phyloP scores from a whole-genome alignment of 306 rosid species.

The Nissolia schottii region DNA sequence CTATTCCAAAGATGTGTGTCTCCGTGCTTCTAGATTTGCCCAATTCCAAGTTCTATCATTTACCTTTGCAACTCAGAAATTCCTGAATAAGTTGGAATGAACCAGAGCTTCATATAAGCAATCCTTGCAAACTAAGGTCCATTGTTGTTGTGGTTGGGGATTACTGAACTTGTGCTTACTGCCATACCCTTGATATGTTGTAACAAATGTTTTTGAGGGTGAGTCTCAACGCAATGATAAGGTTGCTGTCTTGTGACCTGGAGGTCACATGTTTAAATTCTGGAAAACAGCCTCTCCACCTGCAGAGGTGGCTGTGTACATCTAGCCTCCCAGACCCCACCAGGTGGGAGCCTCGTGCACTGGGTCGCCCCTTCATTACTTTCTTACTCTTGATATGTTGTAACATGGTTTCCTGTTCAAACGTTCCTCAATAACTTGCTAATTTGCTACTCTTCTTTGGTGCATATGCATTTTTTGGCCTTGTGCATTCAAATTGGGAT shows the following conservation, averaged over 20 bases:
- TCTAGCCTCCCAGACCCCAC: too few species aligned
- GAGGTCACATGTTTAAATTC: too few species aligned
- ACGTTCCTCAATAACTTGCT: background rate
- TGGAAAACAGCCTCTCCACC: too few species aligned
- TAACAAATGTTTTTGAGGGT: background rate
- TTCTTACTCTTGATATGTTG: background rate
- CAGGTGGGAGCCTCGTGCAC: too few species aligned
- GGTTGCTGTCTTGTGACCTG: too few species aligned
- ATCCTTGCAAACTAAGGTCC: background rate
- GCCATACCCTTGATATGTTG: background rate
- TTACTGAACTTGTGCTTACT: background rate
- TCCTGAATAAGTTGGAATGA: background rate
- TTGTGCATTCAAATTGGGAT: slow-evolving; percentile 7
- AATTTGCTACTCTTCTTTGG: background rate
- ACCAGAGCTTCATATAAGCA: background rate
- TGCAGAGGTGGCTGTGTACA: too few species aligned
- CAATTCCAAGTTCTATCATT: slow-evolving; percentile 5
- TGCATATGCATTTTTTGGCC: background rate
- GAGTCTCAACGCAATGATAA: too few species aligned
- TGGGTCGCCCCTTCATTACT: too few species aligned
- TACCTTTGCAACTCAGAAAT: background rate
- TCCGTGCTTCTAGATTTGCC: background rate
- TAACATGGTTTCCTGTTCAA: background rate
- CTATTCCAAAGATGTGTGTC: background rate
- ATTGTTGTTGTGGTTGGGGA: background rate